A percentile compares a stretch with the other conserved stretches of the same genome.
Evolutionary conservation across 2,329 filamentous ascomycete species (phyloP).

Genomic region (Boeremia exigua): DNA sequence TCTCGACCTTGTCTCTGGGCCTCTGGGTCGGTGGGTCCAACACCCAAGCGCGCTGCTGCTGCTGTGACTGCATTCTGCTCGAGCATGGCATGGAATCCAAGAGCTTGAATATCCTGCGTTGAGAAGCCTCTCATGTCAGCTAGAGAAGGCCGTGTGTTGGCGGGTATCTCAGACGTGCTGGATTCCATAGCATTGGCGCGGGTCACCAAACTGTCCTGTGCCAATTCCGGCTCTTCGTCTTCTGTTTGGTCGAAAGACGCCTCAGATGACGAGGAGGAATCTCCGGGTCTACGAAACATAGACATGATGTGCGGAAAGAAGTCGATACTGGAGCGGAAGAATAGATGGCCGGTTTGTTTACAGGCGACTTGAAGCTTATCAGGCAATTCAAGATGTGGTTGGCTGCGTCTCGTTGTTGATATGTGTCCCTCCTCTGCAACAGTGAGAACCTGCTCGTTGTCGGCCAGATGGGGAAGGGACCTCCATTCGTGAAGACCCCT

Average conservation of each 20-base stretch:
- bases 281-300: constrained; percentile 44
- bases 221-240: constrained; percentile 24
- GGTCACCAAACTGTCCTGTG: constrained; percentile 30
- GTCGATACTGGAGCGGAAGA: neutral
- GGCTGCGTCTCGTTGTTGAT: constrained; percentile 11
- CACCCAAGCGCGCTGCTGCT: constrained; percentile 46
- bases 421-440: constrained; percentile 21
- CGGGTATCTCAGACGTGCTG: constrained; percentile 22
- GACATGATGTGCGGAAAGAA: constrained; percentile 27
- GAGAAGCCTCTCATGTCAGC: constrained; percentile 30
- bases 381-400: no score
- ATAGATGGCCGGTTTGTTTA: neutral
- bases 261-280: constrained; percentile 38
- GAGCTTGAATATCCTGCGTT: constrained; percentile 40
- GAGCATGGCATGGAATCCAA: constrained; percentile 54
- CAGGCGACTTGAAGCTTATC: no score
- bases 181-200: constrained; percentile 40
- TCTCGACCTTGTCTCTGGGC: constrained; percentile 45
- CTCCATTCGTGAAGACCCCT: constrained; percentile 33
- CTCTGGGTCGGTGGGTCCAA: constrained; percentile 42
- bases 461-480: constrained; percentile 21
- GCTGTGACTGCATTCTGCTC: constrained; percentile 53
- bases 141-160: constrained; percentile 17
- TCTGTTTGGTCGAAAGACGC: constrained; percentile 28
- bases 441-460: constrained; percentile 30